Evolutionary conservation across 768 basidiomycete genomes (phyloP).

Genomic region (Sarcodon aspratus): DNA sequence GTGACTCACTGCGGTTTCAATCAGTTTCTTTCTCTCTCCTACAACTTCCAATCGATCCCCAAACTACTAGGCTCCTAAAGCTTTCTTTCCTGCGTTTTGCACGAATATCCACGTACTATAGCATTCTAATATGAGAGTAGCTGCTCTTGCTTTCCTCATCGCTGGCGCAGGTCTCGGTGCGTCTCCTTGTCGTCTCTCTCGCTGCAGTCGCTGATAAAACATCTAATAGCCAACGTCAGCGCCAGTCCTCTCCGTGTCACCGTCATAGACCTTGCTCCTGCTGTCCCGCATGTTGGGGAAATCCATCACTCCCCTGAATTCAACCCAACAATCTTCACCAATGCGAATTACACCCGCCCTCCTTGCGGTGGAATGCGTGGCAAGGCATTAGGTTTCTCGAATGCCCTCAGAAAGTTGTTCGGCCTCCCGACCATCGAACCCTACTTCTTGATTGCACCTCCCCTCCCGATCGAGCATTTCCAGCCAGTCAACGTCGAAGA

Average conservation of each 20-base stretch:
- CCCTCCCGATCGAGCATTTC: constrained; percentile 7
- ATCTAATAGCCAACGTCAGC: background rate
- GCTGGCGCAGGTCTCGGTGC: background rate
- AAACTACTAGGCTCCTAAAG: too few species aligned
- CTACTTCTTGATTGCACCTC: background rate
- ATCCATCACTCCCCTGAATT: background rate
- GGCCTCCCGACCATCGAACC: constrained; percentile 39
- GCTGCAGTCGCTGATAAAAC: background rate
- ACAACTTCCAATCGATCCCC: too few species aligned
- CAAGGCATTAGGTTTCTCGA: constrained; percentile 41
- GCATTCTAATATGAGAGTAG: background rate
- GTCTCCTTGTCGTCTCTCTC: background rate
- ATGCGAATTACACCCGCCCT: constrained; percentile 8
- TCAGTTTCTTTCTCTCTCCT: too few species aligned
- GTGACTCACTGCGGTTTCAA: too few species aligned
- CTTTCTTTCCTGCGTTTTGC: background rate
- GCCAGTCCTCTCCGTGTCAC: background rate
- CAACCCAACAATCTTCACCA: background rate
- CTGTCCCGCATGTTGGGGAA: background rate
- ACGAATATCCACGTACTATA: background rate
- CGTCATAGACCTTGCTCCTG: background rate
- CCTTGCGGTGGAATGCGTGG: constrained; percentile 25
- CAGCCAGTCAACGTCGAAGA: constrained; percentile 6
- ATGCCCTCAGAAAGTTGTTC: constrained; percentile 42
- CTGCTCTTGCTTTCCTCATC: background rate